Evolutionary conservation across 805 yeast species (phyloP).

Genomic region (Isabelozyma rhagii): DNA sequence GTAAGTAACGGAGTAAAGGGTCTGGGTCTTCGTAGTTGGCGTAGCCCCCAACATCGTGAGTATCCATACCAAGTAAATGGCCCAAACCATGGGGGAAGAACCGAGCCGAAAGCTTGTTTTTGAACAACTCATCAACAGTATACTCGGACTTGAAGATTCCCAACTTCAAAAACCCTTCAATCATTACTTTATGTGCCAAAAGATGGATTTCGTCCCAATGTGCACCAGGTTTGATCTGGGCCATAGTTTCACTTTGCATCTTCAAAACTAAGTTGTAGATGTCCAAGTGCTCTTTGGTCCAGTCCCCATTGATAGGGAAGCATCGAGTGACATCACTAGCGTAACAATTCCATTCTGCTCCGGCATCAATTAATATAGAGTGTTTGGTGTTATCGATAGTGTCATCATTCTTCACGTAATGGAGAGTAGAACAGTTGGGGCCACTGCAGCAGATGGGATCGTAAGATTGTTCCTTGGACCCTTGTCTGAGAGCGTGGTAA

Average conservation of each 20-base stretch:
- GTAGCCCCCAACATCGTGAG: constrained; percentile 92
- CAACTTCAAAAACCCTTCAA: constrained; percentile 63
- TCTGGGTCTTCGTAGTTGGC: constrained; percentile 85
- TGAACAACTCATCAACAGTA: constrained; percentile 62
- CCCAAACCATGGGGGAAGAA: constrained; percentile 97
- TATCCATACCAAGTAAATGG: constrained; percentile 89
- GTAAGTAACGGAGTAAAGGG: constrained; percentile 69
- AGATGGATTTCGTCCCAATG: constrained; percentile 84
- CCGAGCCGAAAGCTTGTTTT: constrained; percentile 66
- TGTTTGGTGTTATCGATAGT: constrained; percentile 48
- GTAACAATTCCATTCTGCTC: constrained; percentile 94
- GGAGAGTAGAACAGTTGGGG: constrained; percentile 85
- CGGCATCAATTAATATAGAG: constrained; percentile 86
- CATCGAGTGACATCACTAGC: constrained; percentile 94
- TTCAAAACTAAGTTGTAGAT: constrained; percentile 75
- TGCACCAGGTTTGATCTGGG: constrained; percentile 75
- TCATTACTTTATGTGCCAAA: constrained; percentile 73
- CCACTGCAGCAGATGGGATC: constrained; percentile 98
- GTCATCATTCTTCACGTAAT: constrained; percentile 77
- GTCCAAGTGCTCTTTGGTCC: constrained; percentile 83
- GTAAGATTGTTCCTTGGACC: constrained; percentile 83
- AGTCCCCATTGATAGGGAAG: constrained; percentile 87
- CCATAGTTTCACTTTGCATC: constrained; percentile 78
- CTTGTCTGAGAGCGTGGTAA: constrained; percentile 91
- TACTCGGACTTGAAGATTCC: constrained; percentile 68